Evolutionary conservation across 495 filamentous ascomycete species (phyloP).

Genomic region (Penicillium tannophilum): DNA sequence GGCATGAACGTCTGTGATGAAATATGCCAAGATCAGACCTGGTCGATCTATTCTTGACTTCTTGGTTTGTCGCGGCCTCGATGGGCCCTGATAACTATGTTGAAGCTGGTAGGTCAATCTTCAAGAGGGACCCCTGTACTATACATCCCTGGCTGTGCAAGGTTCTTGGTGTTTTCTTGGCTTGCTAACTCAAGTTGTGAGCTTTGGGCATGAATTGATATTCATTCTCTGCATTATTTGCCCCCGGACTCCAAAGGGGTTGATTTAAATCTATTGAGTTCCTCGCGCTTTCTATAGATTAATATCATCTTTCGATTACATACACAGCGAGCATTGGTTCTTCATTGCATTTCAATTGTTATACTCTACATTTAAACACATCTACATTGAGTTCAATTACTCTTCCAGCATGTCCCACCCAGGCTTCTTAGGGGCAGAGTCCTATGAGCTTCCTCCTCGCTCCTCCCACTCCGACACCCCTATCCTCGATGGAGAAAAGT

Average conservation of each 20-base stretch:
- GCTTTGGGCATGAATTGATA: neutral
- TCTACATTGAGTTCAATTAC: neutral
- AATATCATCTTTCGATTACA: neutral
- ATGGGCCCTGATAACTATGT: constrained; percentile 22
- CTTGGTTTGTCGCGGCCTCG: constrained; percentile 10
- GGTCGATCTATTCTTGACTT: constrained; percentile 21
- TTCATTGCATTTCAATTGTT: neutral
- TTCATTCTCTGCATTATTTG: neutral
- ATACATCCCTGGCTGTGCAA: constrained; percentile 1
- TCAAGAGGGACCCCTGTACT: neutral
- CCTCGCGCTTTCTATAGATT: neutral
- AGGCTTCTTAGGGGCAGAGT: constrained; percentile 19
- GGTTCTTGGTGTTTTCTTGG: constrained; percentile 27
- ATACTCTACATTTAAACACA: neutral
- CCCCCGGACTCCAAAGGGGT: neutral
- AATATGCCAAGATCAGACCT: constrained; percentile 16
- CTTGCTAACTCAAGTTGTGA: constrained; percentile 3
- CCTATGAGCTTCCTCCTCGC: constrained; percentile 24
- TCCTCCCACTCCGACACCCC: constrained; percentile 31
- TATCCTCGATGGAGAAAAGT: constrained; percentile 29
- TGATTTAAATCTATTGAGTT: neutral
- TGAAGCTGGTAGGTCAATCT: constrained; percentile 25
- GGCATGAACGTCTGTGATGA: neutral
- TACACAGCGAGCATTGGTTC: neutral
- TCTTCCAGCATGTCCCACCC: constrained; percentile 19